Percentiles rank a stretch among this genome's conserved stretches.
Evolutionary conservation across 2,329 filamentous ascomycete genomes (phyloP).

Genomic region (Trichoderma semiorbis): DNA sequence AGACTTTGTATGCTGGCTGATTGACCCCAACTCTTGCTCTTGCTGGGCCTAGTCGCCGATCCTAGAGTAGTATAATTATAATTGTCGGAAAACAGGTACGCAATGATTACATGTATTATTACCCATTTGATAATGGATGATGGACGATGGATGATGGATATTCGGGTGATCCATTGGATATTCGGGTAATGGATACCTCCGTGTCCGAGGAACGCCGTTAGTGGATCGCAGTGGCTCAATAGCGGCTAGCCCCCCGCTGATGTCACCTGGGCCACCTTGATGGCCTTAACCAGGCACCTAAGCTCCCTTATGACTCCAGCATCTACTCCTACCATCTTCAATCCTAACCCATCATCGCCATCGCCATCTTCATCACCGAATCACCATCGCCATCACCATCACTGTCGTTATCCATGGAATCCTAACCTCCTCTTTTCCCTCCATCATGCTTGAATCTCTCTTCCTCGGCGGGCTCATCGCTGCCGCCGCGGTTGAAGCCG

Average conservation of each 20-base stretch:
- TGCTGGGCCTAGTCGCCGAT: neutral
- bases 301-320: neutral
- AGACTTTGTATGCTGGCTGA: neutral
- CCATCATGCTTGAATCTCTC: constrained; percentile 28
- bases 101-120: neutral
- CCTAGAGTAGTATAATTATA: neutral
- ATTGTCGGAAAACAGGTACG: neutral
- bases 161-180: neutral
- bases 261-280: constrained; percentile 17
- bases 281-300: neutral
- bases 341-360: neutral
- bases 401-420: constrained; percentile 3
- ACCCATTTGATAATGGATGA: too few relatives aligned
- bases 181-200: neutral
- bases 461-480: constrained; percentile 32
- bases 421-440: neutral
- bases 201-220: neutral
- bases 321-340: neutral
- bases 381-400: neutral
- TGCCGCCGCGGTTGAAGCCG: constrained; percentile 40
- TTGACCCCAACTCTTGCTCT: neutral
- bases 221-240: neutral
- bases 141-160: neutral
- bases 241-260: neutral
- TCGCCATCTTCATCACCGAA: neutral